A percentile compares a stretch with the other conserved stretches of the same genome.
phyloP scores from a whole-genome alignment of 2,329 filamentous ascomycete genomes.

The Aspergillus texensis region DNA sequence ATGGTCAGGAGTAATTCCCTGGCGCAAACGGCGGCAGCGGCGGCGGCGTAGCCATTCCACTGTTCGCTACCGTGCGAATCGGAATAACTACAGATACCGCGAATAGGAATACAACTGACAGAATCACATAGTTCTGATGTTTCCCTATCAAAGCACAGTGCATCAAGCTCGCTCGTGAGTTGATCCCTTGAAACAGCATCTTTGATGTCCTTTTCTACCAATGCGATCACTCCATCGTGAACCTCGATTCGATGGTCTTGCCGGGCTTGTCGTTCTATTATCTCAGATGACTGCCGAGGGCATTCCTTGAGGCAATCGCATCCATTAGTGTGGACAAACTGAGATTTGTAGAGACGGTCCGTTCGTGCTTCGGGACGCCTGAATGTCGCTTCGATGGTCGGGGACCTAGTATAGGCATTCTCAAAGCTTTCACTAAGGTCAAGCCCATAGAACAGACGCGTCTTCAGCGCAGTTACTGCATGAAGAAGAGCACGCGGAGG shows the following conservation, averaged over 20 bases:
- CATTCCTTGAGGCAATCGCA: no score
- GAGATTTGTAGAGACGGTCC: no score
- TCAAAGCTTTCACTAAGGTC: no score
- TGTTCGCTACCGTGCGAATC: conserved; percentile 12
- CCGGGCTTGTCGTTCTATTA: no score
- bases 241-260: not conserved
- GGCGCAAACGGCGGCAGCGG: conserved; percentile 6
- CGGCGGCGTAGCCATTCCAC: conserved; percentile 13
- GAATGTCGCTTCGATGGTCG: no score
- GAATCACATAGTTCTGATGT: not conserved
- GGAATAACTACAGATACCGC: conserved; percentile 13
- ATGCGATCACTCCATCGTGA: conserved; percentile 10
- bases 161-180: not conserved
- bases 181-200: not conserved
- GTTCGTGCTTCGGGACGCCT: no score
- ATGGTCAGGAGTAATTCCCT: conserved; percentile 12
- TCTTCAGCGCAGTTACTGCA: no score
- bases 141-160: conserved; percentile 9
- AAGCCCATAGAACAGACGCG: no score
- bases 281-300: no score
- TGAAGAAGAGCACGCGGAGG: no score
- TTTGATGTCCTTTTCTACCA: not conserved
- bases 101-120: conserved; percentile 7
- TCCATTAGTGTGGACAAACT: no score
- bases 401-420: no score